Evolutionary conservation across 148 eudicot species (phyloP).

Genomic region (Camellia japonica): DNA sequence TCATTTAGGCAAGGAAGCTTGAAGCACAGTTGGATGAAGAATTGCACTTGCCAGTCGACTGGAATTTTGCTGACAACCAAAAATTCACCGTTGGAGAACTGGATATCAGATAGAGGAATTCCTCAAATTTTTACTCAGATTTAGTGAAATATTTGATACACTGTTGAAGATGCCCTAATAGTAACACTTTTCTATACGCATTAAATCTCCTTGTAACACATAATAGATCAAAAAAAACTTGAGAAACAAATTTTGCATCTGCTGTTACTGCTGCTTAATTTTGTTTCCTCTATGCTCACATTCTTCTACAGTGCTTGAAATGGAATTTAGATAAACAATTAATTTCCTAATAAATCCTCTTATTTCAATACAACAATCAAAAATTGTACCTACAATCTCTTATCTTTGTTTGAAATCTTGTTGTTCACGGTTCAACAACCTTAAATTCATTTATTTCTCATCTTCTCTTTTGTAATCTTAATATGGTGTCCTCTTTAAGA

Average conservation of each 20-base stretch:
- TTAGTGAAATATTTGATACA: no score
- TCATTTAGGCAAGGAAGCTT: conserved; percentile 80
- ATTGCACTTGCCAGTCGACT: conserved; percentile 42
- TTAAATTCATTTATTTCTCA: conserved; percentile 25
- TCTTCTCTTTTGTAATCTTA: conserved; percentile 21
- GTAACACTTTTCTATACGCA: no score
- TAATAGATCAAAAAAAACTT: no score
- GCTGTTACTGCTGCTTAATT: not conserved
- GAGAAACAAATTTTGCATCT: not conserved
- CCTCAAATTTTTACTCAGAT: no score
- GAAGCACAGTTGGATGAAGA: conserved; percentile 98
- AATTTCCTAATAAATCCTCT: not conserved
- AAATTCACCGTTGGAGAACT: no score
- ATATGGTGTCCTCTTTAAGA: conserved; percentile 21
- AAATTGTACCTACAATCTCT: conserved; percentile 40
- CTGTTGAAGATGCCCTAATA: no score
- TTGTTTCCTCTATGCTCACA: conserved; percentile 19
- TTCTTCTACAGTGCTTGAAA: conserved; percentile 40
- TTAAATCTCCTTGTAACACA: no score
- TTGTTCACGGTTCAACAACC: not conserved
- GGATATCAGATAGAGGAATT: no score
- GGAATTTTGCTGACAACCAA: no score
- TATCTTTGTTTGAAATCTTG: conserved; percentile 24
- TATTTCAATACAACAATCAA: no score
- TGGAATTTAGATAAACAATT: not conserved